Conservation (phyloP, 1,284 basidiomycete genomes). For the Vanrija pseudolonga region DNA sequence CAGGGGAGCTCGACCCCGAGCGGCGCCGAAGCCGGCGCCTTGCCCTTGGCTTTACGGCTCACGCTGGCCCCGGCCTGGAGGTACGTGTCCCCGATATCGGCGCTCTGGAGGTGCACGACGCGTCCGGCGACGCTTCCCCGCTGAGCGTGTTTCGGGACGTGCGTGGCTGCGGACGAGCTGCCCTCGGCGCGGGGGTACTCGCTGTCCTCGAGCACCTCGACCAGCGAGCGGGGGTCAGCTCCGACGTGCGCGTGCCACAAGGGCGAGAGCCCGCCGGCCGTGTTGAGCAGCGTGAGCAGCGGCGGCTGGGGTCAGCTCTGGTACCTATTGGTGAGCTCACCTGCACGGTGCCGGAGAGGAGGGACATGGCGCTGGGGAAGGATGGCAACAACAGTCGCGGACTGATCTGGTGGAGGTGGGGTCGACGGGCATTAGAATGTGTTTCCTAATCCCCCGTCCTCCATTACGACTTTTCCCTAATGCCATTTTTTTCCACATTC, state of each 20-base stretch:
- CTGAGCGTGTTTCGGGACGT: slow-evolving; percentile 50
- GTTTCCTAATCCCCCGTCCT: too few species aligned
- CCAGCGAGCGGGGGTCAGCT: slow-evolving; percentile 59
- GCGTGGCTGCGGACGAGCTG: neutral
- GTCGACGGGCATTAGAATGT: too few species aligned
- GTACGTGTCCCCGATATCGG: slow-evolving; percentile 63
- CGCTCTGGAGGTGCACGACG: slow-evolving; percentile 79
- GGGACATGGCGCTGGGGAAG: slow-evolving; percentile 2
- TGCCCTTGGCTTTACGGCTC: too few species aligned
- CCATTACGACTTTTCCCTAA: too few species aligned
- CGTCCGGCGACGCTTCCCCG: slow-evolving; percentile 52
- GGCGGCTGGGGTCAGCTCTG: slow-evolving; percentile 54
- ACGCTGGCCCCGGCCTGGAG: slow-evolving; percentile 57
- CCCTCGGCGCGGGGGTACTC: slow-evolving; percentile 12
- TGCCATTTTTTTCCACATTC: too few species aligned
- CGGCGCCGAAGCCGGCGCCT: slow-evolving; percentile 4
- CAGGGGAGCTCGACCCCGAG: slow-evolving; percentile 69
- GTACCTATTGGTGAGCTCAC: slow-evolving; percentile 6
- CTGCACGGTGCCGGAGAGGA: slow-evolving; percentile 28
- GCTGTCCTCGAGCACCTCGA: slow-evolving; percentile 63
- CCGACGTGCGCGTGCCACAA: slow-evolving; percentile 61
- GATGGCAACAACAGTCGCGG: neutral
- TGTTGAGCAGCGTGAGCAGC: slow-evolving; percentile 71
- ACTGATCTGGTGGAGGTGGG: too few species aligned
- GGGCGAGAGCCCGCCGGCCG: slow-evolving; percentile 59